phyloP scores from a whole-genome alignment of 2,329 filamentous ascomycete species.

The Thelonectria blattea region DNA sequence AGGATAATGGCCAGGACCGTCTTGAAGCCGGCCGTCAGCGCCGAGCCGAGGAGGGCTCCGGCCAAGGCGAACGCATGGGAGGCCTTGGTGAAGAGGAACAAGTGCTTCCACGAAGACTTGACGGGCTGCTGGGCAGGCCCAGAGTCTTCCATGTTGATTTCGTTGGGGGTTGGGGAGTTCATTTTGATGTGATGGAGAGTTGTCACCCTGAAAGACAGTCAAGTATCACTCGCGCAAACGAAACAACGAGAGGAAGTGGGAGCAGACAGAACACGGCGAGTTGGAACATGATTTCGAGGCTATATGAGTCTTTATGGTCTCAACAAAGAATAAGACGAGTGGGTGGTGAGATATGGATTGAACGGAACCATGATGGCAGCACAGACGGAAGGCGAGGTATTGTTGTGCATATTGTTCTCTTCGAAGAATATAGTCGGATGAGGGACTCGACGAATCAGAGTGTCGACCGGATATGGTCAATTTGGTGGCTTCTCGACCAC shows the following conservation, averaged over 20 bases:
- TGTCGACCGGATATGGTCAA: not conserved
- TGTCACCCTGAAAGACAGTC: not conserved
- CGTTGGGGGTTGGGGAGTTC: constrained; percentile 3
- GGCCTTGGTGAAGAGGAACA: constrained; percentile 77
- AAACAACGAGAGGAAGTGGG: not conserved
- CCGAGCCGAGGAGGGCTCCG: constrained; percentile 61
- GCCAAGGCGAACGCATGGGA: constrained; percentile 62
- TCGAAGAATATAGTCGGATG: not conserved
- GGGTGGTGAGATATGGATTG: not conserved
- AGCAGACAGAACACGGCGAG: not conserved
- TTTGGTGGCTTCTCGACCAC: not conserved
- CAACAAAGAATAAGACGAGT: not conserved
- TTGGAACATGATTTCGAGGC: not conserved
- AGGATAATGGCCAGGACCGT: constrained; percentile 73
- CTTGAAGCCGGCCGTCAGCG: constrained; percentile 65
- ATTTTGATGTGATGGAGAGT: constrained; percentile 8
- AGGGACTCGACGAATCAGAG: not conserved
- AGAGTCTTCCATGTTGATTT: not conserved
- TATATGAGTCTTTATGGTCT: not conserved
- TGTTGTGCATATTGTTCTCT: not conserved
- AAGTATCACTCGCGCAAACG: not conserved
- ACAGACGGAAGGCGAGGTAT: not conserved
- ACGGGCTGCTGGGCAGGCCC: constrained; percentile 3
- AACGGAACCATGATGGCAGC: not conserved
- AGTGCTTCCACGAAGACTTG: constrained; percentile 46